phyloP scores from a whole-genome alignment of 2,329 filamentous ascomycete genomes.

The Fusarium napiforme region DNA sequence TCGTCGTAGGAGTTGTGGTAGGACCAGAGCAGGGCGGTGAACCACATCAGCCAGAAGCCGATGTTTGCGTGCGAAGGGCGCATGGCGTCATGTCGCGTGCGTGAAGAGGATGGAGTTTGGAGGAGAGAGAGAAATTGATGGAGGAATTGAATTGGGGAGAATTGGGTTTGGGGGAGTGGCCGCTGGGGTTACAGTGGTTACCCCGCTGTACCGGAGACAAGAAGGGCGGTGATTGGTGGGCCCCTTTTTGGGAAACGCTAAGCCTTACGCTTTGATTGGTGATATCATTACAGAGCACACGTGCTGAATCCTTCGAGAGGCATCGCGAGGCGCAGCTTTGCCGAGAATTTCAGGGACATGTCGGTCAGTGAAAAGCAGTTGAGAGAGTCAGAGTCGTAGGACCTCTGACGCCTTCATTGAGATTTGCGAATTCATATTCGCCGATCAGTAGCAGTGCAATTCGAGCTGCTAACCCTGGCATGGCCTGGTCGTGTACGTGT shows the following conservation, averaged over 20 bases:
- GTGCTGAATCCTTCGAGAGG: neutral
- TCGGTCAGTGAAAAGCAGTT: accelerated
- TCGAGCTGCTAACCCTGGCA: too few relatives aligned
- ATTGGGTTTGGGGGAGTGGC: neutral
- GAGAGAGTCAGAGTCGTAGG: too few relatives aligned
- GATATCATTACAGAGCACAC: neutral
- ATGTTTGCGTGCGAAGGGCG: constrained; percentile 46
- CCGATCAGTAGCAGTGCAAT: too few relatives aligned
- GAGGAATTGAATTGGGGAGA: neutral
- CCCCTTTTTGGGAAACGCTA: neutral
- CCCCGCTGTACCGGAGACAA: neutral
- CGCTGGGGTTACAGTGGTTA: neutral
- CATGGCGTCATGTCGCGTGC: constrained; percentile 37
- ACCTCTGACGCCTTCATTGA: too few relatives aligned
- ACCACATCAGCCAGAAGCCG: constrained; percentile 48
- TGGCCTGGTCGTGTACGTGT: too few relatives aligned
- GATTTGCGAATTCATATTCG: too few relatives aligned
- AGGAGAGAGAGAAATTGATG: neutral
- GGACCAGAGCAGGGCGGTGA: constrained; percentile 43
- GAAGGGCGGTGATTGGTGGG: neutral
- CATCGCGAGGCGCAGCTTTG: neutral
- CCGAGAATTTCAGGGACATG: neutral
- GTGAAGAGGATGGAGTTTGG: neutral
- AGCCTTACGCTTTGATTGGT: constrained; percentile 9
- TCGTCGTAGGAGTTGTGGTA: constrained; percentile 49